These are phyloP conservation scores for Phylloporus sp. DNA, from an alignment of 768 basidiomycete genomes.

Conservation along the genomic window DNA sequence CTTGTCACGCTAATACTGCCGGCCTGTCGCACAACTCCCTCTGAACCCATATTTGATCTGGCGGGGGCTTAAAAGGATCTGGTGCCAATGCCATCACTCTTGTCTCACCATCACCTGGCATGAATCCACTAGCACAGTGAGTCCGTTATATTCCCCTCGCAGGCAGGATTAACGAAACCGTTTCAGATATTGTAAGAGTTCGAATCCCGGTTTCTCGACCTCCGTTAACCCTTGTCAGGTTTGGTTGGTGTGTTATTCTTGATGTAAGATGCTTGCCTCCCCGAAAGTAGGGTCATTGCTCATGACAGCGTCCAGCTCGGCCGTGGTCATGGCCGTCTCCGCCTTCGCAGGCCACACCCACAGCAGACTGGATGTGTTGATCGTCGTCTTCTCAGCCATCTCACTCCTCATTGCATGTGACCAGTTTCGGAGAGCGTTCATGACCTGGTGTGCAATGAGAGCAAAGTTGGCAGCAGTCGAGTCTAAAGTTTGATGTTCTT, in stretches of 20 bases:
- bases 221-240: slow-evolving; percentile 4
- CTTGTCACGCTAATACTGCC: not conserved
- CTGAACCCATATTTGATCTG: not conserved
- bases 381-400: slow-evolving; percentile 14
- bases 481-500: slow-evolving; percentile 4
- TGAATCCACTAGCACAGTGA: slow-evolving; percentile 18
- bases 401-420: slow-evolving; percentile 16
- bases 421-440: slow-evolving; percentile 20
- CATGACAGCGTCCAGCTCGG: slow-evolving; percentile 10
- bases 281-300: not conserved
- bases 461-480: slow-evolving; percentile 6
- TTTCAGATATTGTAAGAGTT: slow-evolving; percentile 19
- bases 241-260: slow-evolving; percentile 20
- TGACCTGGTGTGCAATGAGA: slow-evolving; percentile 12
- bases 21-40: not conserved
- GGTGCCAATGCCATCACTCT: not conserved
- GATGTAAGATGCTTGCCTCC: slow-evolving; percentile 7
- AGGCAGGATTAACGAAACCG: not conserved
- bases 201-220: not conserved
- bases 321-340: slow-evolving; percentile 15
- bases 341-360: slow-evolving; percentile 2
- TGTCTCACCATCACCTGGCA: not conserved
- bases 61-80: not conserved
- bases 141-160: not conserved
- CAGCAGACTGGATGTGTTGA: slow-evolving; percentile 15